Base-by-base conservation (phyloP, 768 basidiomycete species). In the Pluteus cervinus region DNA sequence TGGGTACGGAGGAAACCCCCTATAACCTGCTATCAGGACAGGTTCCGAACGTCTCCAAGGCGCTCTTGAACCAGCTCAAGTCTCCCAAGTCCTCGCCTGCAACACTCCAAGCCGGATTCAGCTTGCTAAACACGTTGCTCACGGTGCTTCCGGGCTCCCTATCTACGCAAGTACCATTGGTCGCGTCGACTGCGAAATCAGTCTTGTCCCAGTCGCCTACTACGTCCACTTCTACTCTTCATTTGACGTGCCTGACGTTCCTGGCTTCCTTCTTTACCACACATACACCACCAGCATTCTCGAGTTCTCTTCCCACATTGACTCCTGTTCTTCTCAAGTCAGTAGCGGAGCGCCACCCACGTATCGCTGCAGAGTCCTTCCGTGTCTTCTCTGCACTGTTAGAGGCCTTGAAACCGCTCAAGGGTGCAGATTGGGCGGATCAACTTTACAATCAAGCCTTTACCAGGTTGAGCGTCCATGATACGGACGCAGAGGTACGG, bases 401-500 rank as follows among this genome's bases (percentile, higher is more conserved):
- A 21, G 80, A 75, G 44, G 73, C 86, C 2, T 62, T 85, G 25
- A 80, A 83, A 33, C 89, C 89, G 1, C 57, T 85, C 32, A 77
- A 76, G 45, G 53, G 66, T 39, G 62, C 58, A 5, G 75, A 78
- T 11, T 90, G 87, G 87, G 58, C 76, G 4, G 76, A 86, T 38
- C 51, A 65, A 7, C 68, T 96, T 3, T 96, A 93, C 56, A 64
- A 74, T 6, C 81, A 89, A 44, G 81, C 88, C 7, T 64, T 86
- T 3, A 56, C 63, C 15, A 71, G 89, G 36, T 61, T 99, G 24
- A 73, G 66, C 34, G 82, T 74, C 31, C 79, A 86, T 43, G 86
- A 93, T 47, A 93, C 93, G 1, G 94, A 98, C 55, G 80, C 86
- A 3, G 93, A 96, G 45, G 89, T 98, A 15, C 76, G 91, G 24